A percentile compares a stretch with the other conserved stretches of the same genome.
Evolutionary conservation across 176 grass and related monocot species (phyloP).

Genomic region (Saccharum officinarum): DNA sequence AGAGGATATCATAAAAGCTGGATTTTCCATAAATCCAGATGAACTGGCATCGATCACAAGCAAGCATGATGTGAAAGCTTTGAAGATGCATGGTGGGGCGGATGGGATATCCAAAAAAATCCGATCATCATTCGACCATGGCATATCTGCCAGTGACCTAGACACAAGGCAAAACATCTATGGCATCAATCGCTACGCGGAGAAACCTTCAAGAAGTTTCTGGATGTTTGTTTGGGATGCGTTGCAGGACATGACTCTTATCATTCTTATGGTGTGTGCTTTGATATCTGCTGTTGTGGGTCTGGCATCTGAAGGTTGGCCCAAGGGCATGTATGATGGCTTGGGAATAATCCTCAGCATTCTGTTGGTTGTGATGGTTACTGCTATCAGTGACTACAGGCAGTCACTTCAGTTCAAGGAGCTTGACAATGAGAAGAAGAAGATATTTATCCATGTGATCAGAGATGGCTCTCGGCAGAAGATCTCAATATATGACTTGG

Average conservation of each 20-base stretch:
- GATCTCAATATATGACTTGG: conserved; percentile 81
- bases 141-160: conserved; percentile 49
- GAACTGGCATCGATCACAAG: conserved; percentile 84
- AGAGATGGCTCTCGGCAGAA: conserved; percentile 80
- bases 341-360: conserved; percentile 94
- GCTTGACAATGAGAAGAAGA: conserved; percentile 96
- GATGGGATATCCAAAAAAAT: conserved; percentile 72
- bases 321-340: conserved; percentile 96
- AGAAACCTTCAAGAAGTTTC: conserved; percentile 93
- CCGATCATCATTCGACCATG: conserved; percentile 48
- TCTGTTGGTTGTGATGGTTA: conserved; percentile 89
- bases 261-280: conserved; percentile 90
- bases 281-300: conserved; percentile 83
- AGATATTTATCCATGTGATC: conserved; percentile 90
- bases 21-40: conserved; percentile 75
- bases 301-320: conserved; percentile 86
- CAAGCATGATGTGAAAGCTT: conserved; percentile 58
- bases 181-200: conserved; percentile 62
- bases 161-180: conserved; percentile 69
- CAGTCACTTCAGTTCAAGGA: conserved; percentile 98
- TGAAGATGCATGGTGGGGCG: conserved; percentile 68
- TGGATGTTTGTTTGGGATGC: conserved; percentile 98
- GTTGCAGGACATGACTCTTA: conserved; percentile 82
- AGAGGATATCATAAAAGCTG: conserved; percentile 70
- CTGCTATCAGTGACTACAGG: conserved; percentile 90